Conservation (phyloP, 257 asterid genomes). For the Eustoma russellianum region DNA sequence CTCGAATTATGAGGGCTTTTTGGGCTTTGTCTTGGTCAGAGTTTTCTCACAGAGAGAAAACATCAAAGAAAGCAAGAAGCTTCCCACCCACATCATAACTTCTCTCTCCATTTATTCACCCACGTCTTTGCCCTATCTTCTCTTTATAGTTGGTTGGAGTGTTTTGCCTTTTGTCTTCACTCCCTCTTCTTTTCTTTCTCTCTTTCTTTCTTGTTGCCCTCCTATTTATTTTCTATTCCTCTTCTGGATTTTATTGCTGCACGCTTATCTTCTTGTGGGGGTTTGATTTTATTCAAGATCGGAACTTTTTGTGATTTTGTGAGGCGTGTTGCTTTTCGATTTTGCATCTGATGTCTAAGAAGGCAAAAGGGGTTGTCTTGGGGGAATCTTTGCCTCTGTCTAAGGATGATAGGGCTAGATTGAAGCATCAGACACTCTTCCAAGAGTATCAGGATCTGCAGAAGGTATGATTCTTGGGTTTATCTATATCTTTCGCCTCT, state of each 20-base stretch:
- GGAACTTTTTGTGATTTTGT: conserved; percentile 12
- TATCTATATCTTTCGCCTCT: conserved; percentile 7
- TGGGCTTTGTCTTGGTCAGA: conserved; percentile 82
- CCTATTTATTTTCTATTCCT: conserved; percentile 15
- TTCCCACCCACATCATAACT: conserved; percentile 26
- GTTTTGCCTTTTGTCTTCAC: conserved; percentile 16
- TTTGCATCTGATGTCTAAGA: conserved; percentile 61
- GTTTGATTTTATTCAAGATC: conserved; percentile 20
- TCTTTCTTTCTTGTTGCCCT: conserved; percentile 3
- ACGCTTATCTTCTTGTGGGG: conserved; percentile 22
- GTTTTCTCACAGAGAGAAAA: conserved; percentile 48
- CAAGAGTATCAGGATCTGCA: conserved; percentile 65
- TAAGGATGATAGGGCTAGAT: conserved; percentile 38
- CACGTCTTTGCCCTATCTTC: conserved; percentile 9
- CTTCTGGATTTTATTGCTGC: conserved; percentile 14
- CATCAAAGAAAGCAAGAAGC: conserved; percentile 59
- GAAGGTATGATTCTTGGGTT: conserved; percentile 33
- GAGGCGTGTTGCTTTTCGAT: conserved; percentile 5
- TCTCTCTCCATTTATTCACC: conserved; percentile 11
- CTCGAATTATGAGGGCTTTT: conserved; percentile 62
- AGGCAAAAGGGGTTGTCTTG: conserved; percentile 38
- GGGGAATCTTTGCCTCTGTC: conserved; percentile 17
- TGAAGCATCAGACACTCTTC: conserved; percentile 51
- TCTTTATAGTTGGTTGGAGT: conserved; percentile 12
- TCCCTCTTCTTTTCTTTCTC: conserved; percentile 3